Percentiles rank a stretch among this genome's conserved stretches.
phyloP scores from a whole-genome alignment of 164 flowering plant species.

The Piper longum region DNA sequence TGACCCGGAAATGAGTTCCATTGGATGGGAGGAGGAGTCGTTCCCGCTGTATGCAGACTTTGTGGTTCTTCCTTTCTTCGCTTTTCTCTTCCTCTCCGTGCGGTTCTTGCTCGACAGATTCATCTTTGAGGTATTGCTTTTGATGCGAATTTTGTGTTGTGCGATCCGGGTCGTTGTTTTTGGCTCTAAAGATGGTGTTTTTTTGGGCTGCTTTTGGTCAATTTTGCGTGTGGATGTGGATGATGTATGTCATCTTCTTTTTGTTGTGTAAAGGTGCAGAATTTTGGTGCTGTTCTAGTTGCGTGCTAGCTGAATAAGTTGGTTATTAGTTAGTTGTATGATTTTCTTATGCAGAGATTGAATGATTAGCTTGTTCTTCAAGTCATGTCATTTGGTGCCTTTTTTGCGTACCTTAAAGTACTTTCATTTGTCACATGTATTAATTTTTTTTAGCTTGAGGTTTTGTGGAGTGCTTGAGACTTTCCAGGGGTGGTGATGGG shows the following conservation, averaged over 20 bases:
- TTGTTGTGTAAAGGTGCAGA: no score
- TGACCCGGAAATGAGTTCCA: slow-evolving; percentile 7
- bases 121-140: slow-evolving; percentile 49
- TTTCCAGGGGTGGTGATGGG: no score
- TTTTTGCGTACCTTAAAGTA: neutral
- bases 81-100: slow-evolving; percentile 54
- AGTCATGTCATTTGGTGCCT: neutral
- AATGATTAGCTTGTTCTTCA: neutral
- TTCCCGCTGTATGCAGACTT: slow-evolving; percentile 56
- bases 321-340: neutral
- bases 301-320: neutral
- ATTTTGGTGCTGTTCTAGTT: no score
- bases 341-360: neutral
- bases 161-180: no score
- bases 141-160: neutral
- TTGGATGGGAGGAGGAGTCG: slow-evolving; percentile 64
- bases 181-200: no score
- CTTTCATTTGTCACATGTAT: neutral
- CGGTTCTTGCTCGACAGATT: slow-evolving; percentile 74
- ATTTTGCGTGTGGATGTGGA: no score
- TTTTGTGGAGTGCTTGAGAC: neutral
- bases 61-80: slow-evolving; percentile 43
- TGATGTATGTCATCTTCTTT: no score
- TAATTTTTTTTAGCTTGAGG: neutral
- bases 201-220: no score